These are phyloP conservation scores for Somion occarium DNA, from an alignment of 1,284 basidiomycete genomes.

Conservation along the genomic window DNA sequence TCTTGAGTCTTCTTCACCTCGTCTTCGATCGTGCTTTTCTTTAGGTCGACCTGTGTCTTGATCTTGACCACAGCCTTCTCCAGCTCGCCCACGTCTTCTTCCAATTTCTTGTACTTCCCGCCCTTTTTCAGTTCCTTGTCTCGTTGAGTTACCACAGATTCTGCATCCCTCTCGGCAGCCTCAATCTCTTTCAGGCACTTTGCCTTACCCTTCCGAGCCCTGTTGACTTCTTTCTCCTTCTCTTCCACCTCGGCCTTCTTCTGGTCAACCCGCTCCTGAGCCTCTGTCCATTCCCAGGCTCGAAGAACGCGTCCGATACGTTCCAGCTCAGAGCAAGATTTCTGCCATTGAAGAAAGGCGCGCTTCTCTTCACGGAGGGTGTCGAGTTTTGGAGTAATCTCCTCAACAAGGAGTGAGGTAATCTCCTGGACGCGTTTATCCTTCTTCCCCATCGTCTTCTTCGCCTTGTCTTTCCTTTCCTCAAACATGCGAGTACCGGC, in stretches of 20 bases:
- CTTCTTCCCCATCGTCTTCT: slow-evolving; percentile 97
- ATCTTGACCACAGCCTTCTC: slow-evolving; percentile 87
- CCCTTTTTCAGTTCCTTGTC: slow-evolving; percentile 66
- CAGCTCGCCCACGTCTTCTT: slow-evolving; percentile 74
- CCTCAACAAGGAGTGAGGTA: slow-evolving; percentile 74
- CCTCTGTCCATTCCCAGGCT: slow-evolving; percentile 86
- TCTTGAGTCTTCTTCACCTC: slow-evolving; percentile 65
- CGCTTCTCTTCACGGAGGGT: slow-evolving; percentile 90
- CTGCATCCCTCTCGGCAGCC: slow-evolving; percentile 49
- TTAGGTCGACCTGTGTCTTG: slow-evolving; percentile 85
- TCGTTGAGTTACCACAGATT: slow-evolving; percentile 64
- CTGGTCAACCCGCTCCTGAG: slow-evolving; percentile 38
- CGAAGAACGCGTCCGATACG: slow-evolving; percentile 80
- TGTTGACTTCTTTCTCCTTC: slow-evolving; percentile 39
- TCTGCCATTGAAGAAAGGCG: slow-evolving; percentile 89
- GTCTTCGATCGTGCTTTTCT: slow-evolving; percentile 72
- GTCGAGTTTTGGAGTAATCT: slow-evolving; percentile 94
- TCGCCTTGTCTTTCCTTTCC: slow-evolving; percentile 96
- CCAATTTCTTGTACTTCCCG: slow-evolving; percentile 71
- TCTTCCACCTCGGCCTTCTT: slow-evolving; percentile 54
- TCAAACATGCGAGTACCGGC: slow-evolving; percentile 99
- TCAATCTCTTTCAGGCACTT: slow-evolving; percentile 43
- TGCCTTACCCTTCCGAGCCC: slow-evolving; percentile 43
- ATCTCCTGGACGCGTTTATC: slow-evolving; percentile 96
- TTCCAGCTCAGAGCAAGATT: slow-evolving; percentile 86